Percentiles rank a stretch among this genome's conserved stretches.
Evolutionary conservation across 2,329 filamentous ascomycete species (phyloP).

Genomic region (Aspergillus ochraceus): DNA sequence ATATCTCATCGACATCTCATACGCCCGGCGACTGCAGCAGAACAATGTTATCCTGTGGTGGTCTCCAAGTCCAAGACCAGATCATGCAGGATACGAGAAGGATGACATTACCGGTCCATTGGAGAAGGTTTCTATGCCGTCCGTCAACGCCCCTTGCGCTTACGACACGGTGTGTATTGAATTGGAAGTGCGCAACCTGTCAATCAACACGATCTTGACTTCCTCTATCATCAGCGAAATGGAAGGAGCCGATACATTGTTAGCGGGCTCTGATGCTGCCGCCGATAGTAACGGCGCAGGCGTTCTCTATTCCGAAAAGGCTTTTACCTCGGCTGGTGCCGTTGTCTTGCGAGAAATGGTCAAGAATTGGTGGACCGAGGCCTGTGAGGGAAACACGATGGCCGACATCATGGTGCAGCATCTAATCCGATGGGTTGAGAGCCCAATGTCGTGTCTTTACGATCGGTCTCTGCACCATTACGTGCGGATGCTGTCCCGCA

Average conservation of each 20-base stretch:
- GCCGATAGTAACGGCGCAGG: constrained; percentile 65
- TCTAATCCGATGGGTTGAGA: constrained; percentile 95
- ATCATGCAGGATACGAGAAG: constrained; percentile 93
- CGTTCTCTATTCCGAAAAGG: constrained; percentile 78
- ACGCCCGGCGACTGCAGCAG: constrained; percentile 82
- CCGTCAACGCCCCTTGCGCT: constrained; percentile 87
- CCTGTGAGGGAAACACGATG: constrained; percentile 86
- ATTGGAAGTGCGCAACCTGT: constrained; percentile 86
- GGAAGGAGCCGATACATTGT: constrained; percentile 82
- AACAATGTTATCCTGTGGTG: constrained; percentile 97
- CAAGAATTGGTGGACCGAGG: constrained; percentile 96
- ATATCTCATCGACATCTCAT: constrained; percentile 94
- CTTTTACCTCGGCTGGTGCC: constrained; percentile 89
- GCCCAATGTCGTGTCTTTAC: constrained; percentile 89
- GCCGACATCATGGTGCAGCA: constrained; percentile 97
- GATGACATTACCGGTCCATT: constrained; percentile 83
- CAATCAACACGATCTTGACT: constrained; percentile 96
- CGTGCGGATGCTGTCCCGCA: constrained; percentile 97
- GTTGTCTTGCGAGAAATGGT: constrained; percentile 96
- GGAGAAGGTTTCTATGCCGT: constrained; percentile 87
- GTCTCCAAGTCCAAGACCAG: constrained; percentile 81
- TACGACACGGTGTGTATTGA: constrained; percentile 97
- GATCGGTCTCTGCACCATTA: constrained; percentile 94
- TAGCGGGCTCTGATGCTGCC: constrained; percentile 70
- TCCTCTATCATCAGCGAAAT: constrained; percentile 96